Evolutionary conservation across 345 rosid genomes (phyloP).

Genomic region (Sapria himalayana): DNA sequence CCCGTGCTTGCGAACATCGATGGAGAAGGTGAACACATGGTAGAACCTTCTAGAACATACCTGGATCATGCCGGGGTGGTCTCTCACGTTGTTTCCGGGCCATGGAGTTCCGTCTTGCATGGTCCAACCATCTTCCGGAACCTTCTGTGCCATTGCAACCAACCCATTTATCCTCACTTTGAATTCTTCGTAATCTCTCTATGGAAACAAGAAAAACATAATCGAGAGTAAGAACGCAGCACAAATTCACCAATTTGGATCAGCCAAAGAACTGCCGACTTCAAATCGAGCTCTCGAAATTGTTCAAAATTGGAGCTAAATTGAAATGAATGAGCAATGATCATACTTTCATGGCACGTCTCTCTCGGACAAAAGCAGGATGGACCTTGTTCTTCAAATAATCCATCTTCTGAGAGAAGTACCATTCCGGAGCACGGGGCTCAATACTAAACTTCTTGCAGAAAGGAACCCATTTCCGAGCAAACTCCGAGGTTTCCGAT

Average conservation of each 20-base stretch:
- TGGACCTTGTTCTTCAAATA: conserved; percentile 87
- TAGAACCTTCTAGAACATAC: conserved; percentile 27
- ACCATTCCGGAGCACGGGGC: conserved; percentile 99
- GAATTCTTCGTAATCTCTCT: conserved; percentile 99
- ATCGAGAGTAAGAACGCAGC: background rate
- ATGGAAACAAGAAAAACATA: conserved; percentile 12
- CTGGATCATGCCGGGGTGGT: conserved; percentile 99
- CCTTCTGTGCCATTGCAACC: conserved; percentile 92
- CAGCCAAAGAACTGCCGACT: background rate
- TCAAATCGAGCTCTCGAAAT: background rate
- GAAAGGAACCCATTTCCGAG: conserved; percentile 97
- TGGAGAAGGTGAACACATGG: background rate
- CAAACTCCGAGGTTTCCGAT: conserved; percentile 92
- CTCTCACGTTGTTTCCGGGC: conserved; percentile 91
- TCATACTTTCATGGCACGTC: conserved; percentile 91
- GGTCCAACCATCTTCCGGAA: conserved; percentile 99
- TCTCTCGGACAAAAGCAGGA: conserved; percentile 84
- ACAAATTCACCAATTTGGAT: background rate
- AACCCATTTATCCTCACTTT: conserved; percentile 76
- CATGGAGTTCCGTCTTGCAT: conserved; percentile 99
- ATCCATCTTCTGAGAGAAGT: conserved; percentile 83
- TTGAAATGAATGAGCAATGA: background rate
- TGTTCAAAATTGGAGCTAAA: background rate
- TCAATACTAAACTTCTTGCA: conserved; percentile 76
- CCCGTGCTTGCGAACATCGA: background rate